Evolutionary conservation across 257 asterid genomes (phyloP).

Genomic region (Capsicum baccatum): DNA sequence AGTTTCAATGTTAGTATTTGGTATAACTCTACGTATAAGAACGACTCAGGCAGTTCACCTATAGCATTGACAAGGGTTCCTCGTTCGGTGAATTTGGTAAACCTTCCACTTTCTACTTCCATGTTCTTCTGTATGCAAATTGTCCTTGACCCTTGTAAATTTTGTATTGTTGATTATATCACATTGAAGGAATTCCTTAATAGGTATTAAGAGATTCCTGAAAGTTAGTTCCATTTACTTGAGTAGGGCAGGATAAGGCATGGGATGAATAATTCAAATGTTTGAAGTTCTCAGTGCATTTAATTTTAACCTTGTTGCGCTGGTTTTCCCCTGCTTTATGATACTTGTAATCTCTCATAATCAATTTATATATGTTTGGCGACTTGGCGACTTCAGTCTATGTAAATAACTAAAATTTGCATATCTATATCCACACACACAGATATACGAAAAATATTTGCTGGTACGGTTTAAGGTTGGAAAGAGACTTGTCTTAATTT

Average conservation of each 20-base stretch:
- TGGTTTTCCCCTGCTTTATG: background rate
- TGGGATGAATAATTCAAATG: background rate
- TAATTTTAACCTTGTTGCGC: background rate
- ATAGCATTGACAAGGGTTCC: slow-evolving; percentile 79
- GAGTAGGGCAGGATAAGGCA: background rate
- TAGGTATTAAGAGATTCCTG: background rate
- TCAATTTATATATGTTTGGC: background rate
- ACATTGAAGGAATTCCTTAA: background rate
- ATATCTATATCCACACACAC: background rate
- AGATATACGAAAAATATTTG: background rate
- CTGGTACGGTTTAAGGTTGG: background rate
- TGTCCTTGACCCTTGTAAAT: background rate
- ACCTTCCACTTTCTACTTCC: slow-evolving; percentile 32
- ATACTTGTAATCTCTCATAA: background rate
- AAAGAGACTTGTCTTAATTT: background rate
- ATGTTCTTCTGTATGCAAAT: slow-evolving; percentile 23
- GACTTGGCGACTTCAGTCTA: background rate
- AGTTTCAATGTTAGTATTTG: slow-evolving; percentile 75
- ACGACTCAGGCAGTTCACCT: slow-evolving; percentile 68
- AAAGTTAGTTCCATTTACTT: background rate
- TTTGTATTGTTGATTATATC: background rate
- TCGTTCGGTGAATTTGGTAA: slow-evolving; percentile 92
- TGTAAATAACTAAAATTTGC: background rate
- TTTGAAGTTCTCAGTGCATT: background rate
- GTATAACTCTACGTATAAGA: slow-evolving; percentile 91